Evolutionary conservation across 83 land plant species (phyloP), one percentile per base, ranked within the genome.

Genomic region (Larix sibirica): DNA sequence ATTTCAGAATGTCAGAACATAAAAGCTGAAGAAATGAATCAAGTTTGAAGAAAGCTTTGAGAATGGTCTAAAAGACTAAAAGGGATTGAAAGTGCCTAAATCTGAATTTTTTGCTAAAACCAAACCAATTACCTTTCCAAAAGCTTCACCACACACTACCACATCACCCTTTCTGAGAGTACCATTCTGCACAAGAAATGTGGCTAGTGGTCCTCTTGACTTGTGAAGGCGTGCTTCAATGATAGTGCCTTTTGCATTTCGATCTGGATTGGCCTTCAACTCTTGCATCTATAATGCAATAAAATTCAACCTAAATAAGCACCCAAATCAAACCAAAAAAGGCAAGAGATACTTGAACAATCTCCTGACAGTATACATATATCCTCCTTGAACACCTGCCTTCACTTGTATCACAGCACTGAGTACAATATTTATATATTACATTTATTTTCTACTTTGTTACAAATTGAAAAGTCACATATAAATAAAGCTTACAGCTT

Each of bases 161-260:
- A 98, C 85, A 81, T 98, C 99, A 13, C 99, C 99, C 79, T 77
- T 93, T 87, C 87, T 95, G 24, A 98, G 90, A 12, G 99, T 98
- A 23, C 99, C 99, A 90, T 95, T 98, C 80, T 98, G 99, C 56
- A 98, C 96, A 84, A 98, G 96, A 31, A 98, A 88, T 38, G 99
- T 96, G 66, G 97, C 97, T 31, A 98, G 83, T 13, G 96, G 92
- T 81, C 99, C 99, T 81, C 88, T 98, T 31, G 96, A 73, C 86
- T 96, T 98, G 80, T 96, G 89, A 70, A 98, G 92, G 59, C 95
- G 88, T 61, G 99, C 99, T 85, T 98, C 99, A 81, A 98, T 98
- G 28, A 96, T 93, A 26, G 99, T 98, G 62, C 99, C 99, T 81
- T 91, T 98, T 13, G 99, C 99, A 84, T 86, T 90, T 77, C 99